phyloP scores from a whole-genome alignment of 257 asterid genomes.

The Ehretia macrophylla region DNA sequence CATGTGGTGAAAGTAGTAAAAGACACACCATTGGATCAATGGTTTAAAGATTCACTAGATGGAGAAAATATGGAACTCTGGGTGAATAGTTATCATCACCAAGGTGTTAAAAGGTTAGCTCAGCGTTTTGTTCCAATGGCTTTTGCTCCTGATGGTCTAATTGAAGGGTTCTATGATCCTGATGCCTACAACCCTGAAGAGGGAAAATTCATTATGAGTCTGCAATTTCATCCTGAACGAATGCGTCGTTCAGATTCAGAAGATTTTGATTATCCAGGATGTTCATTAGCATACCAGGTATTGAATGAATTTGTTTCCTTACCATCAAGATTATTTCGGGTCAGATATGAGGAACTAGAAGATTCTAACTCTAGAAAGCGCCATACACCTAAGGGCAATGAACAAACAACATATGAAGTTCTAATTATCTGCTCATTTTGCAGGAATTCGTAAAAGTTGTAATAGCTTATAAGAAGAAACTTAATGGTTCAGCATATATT shows the following conservation, averaged over 20 bases:
- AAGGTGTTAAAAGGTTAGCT: constrained; percentile 79
- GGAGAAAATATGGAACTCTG: constrained; percentile 41
- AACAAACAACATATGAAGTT: too few relatives aligned
- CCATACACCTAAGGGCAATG: too few relatives aligned
- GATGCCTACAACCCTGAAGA: constrained; percentile 74
- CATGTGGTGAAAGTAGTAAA: constrained; percentile 50
- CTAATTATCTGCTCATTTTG: not conserved
- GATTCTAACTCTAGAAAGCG: too few relatives aligned
- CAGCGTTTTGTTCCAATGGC: constrained; percentile 91
- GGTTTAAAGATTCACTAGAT: constrained; percentile 65
- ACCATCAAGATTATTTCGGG: too few relatives aligned
- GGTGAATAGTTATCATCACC: constrained; percentile 93
- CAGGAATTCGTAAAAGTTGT: constrained; percentile 71
- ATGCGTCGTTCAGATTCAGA: constrained; percentile 58
- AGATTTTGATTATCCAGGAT: constrained; percentile 81
- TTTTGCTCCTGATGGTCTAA: constrained; percentile 74
- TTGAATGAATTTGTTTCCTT: not conserved
- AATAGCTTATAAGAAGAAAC: constrained; percentile 56
- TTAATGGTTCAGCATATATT: constrained; percentile 20
- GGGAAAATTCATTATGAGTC: constrained; percentile 91
- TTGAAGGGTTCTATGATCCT: constrained; percentile 87
- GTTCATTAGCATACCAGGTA: constrained; percentile 68
- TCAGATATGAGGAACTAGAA: too few relatives aligned
- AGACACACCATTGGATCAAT: constrained; percentile 59
- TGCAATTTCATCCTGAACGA: constrained; percentile 91